Conservation (phyloP, 768 basidiomycete species). For the Psilocybe sp. region DNA sequence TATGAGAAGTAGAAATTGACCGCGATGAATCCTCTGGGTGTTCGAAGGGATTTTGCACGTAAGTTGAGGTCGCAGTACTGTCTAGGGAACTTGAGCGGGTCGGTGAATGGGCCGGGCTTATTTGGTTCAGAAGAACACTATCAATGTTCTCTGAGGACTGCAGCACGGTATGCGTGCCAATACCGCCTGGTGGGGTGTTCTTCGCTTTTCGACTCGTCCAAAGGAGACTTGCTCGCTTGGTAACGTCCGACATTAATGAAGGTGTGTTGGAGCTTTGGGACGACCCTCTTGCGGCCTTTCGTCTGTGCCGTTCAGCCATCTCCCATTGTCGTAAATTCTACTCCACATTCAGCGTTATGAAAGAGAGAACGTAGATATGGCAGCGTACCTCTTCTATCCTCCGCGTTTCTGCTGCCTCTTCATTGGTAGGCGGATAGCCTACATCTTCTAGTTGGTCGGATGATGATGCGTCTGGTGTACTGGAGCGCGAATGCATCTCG, state of each 20-base stretch:
- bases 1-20: conserved; percentile 44
- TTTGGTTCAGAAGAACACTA: conserved; percentile 51
- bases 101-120: conserved; percentile 41
- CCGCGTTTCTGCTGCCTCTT: conserved; percentile 66
- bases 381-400: conserved; percentile 65
- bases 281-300: conserved; percentile 70
- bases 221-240: conserved; percentile 56
- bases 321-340: conserved; percentile 83
- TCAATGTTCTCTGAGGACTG: conserved; percentile 53
- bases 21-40: conserved; percentile 44
- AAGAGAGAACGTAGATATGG: not conserved
- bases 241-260: conserved; percentile 57
- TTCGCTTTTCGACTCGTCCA: conserved; percentile 43
- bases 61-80: conserved; percentile 9
- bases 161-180: conserved; percentile 44
- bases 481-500: conserved; percentile 21
- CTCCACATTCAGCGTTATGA: conserved; percentile 6
- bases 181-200: conserved; percentile 27
- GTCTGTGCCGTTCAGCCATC: conserved; percentile 67
- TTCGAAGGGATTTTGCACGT: conserved; percentile 44
- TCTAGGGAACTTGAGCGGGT: conserved; percentile 23
- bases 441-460: conserved; percentile 24
- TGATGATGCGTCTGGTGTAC: conserved; percentile 19
- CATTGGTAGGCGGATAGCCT: conserved; percentile 64
- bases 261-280: conserved; percentile 22